Conservation (phyloP, 257 asterid species). For the Salvia rosmarinus region DNA sequence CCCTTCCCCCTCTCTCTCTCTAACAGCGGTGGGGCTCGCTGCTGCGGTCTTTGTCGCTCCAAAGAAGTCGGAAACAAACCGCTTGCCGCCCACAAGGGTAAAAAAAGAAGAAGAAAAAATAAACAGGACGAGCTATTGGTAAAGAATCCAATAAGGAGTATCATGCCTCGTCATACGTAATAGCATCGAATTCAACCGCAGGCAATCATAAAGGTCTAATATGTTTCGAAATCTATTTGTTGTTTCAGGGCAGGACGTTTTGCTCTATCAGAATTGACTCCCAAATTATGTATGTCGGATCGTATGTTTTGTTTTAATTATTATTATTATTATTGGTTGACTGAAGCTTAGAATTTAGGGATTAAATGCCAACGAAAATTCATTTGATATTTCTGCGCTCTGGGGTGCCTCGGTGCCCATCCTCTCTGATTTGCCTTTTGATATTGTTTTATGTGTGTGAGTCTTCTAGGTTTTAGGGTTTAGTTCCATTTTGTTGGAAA, state of each 20-base stretch:
- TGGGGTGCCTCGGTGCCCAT: background rate
- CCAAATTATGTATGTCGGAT: background rate
- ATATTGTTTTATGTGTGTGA: background rate
- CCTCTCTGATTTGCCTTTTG: background rate
- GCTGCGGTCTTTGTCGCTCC: constrained; percentile 44
- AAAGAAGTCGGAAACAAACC: constrained; percentile 41
- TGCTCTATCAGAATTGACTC: background rate
- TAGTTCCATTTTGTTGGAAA: background rate
- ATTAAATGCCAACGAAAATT: background rate
- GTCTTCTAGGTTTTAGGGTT: background rate
- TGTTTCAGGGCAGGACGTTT: constrained; percentile 20
- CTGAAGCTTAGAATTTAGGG: background rate
- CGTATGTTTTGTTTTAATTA: background rate
- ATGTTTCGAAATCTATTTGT: background rate
- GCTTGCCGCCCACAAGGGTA: background rate
- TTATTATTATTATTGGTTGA: constrained; percentile 6
- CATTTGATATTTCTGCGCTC: background rate
- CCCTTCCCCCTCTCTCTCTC: background rate
- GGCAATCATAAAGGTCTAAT: constrained; percentile 33
- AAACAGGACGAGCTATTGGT: background rate
- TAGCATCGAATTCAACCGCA: constrained; percentile 27
- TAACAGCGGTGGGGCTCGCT: constrained; percentile 32
- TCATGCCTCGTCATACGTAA: constrained; percentile 25
- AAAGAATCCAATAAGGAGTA: background rate
- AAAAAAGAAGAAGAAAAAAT: background rate